Evolutionary conservation across 441 rosid species (phyloP).

Genomic region (Eruca vesicaria): DNA sequence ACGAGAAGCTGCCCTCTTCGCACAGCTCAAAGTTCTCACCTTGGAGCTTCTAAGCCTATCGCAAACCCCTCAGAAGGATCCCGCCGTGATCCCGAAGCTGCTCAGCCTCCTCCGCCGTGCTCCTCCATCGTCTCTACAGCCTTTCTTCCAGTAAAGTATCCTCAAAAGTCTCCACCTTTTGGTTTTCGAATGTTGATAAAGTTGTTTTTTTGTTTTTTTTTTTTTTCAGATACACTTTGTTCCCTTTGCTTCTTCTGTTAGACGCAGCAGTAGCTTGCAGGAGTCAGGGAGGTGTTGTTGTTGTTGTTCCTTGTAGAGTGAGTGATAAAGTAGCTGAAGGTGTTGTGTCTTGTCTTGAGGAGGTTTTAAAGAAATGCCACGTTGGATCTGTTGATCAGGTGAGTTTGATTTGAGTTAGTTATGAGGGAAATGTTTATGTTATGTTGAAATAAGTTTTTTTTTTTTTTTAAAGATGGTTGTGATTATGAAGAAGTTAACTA

Average conservation of each 20-base stretch:
- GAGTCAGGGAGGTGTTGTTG: constrained; percentile 31
- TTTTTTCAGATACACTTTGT: constrained; percentile 72
- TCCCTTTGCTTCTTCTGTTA: constrained; percentile 83
- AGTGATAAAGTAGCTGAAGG: constrained; percentile 88
- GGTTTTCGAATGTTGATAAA: not conserved
- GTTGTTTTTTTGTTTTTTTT: not conserved
- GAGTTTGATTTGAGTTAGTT: not conserved
- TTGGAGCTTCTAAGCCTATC: constrained; percentile 66
- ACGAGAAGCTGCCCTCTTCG: constrained; percentile 39
- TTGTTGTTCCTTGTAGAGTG: too few species aligned
- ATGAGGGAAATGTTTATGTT: not conserved
- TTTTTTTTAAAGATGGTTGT: constrained; percentile 61
- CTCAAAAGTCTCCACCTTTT: not conserved
- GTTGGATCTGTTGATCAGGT: constrained; percentile 85
- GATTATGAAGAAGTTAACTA: constrained; percentile 71
- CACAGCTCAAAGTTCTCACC: constrained; percentile 49
- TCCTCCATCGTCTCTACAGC: constrained; percentile 55
- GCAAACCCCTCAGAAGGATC: constrained; percentile 55
- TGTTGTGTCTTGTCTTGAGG: constrained; percentile 76
- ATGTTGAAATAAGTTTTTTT: not conserved
- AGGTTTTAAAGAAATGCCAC: constrained; percentile 69
- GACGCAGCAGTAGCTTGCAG: constrained; percentile 73
- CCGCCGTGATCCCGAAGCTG: constrained; percentile 49
- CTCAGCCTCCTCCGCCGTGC: constrained; percentile 53
- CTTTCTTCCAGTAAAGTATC: constrained; percentile 67